Conservation (phyloP, 2,329 filamentous ascomycete species). For the Fusarium nodosum region DNA sequence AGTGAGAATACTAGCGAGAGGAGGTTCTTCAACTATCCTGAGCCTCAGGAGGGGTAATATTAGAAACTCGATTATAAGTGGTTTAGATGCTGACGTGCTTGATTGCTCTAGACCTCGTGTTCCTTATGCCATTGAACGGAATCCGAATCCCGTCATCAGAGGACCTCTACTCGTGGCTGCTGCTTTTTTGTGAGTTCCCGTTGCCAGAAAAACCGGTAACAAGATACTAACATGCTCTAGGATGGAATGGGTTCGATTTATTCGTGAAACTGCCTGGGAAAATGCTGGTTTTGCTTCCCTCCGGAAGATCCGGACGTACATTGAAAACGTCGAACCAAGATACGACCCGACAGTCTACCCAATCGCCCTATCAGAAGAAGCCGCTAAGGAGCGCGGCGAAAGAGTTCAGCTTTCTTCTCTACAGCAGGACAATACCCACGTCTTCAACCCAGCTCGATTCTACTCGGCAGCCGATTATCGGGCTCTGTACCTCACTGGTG, state of each 20-base stretch:
- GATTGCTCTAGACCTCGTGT: conserved; percentile 34
- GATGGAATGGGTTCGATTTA: conserved; percentile 47
- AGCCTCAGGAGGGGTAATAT: conserved; percentile 39
- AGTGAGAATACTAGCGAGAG: conserved; percentile 7
- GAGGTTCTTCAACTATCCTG: conserved; percentile 43
- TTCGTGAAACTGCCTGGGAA: conserved; percentile 60
- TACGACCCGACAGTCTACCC: conserved; percentile 64
- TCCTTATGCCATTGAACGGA: conserved; percentile 35
- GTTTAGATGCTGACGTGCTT: conserved; percentile 29
- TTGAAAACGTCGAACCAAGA: conserved; percentile 65
- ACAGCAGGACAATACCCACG: conserved; percentile 40
- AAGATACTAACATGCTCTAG: conserved; percentile 12
- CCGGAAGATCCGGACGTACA: conserved; percentile 63
- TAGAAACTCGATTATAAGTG: background rate
- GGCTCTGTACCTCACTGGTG: conserved; percentile 59
- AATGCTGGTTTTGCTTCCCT: conserved; percentile 74
- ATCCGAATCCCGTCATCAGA: conserved; percentile 37
- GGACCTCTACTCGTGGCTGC: conserved; percentile 34
- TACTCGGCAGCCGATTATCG: conserved; percentile 62
- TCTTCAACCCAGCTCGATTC: conserved; percentile 54
- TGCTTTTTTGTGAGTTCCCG: conserved; percentile 34
- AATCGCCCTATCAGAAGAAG: conserved; percentile 60
- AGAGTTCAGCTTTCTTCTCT: conserved; percentile 3
- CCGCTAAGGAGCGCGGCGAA: conserved; percentile 41
- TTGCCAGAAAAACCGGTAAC: rapidly evolving